Evolutionary conservation across 352 stramenopile species (phyloP).

Genomic region (Phytophthora sojae): DNA sequence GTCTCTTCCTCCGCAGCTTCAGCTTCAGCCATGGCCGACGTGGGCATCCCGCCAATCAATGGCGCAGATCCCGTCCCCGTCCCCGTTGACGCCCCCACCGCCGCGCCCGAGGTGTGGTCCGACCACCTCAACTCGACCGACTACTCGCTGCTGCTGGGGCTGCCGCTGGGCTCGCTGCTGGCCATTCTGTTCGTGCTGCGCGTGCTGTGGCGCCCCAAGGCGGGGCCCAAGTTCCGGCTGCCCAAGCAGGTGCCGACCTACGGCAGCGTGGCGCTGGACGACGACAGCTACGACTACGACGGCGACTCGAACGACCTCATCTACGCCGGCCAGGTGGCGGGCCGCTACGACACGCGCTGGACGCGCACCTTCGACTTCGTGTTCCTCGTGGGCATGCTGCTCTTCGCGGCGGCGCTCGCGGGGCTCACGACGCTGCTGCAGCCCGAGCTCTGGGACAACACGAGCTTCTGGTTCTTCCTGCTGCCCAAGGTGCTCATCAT

Average conservation of each 20-base stretch:
- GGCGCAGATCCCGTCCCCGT: not conserved
- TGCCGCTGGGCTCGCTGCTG: constrained; percentile 70
- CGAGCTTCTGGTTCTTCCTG: constrained; percentile 84
- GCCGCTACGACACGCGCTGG: constrained; percentile 86
- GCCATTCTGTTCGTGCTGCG: constrained; percentile 68
- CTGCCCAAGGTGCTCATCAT: constrained; percentile 84
- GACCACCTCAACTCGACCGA: constrained; percentile 62
- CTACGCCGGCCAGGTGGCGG: constrained; percentile 80
- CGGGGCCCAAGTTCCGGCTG: constrained; percentile 80
- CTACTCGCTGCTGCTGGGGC: constrained; percentile 70
- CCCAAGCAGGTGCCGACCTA: constrained; percentile 86
- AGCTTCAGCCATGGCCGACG: constrained; percentile 16
- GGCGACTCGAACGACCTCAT: constrained; percentile 85
- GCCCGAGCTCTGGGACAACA: constrained; percentile 68
- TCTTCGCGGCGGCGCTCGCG: constrained; percentile 55
- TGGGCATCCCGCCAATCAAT: not conserved
- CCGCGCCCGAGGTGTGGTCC: constrained; percentile 56
- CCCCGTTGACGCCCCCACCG: constrained; percentile 7
- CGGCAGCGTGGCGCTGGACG: constrained; percentile 70
- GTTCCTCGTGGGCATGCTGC: constrained; percentile 73
- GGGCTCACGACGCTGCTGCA: constrained; percentile 65
- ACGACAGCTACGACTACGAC: constrained; percentile 78
- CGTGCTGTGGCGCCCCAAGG: constrained; percentile 77
- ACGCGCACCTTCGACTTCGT: constrained; percentile 87
- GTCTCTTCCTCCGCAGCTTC: too few species aligned